Percentiles rank a stretch among this genome's conserved stretches.
Evolutionary conservation across 2,329 filamentous ascomycete genomes (phyloP).

Genomic region (Diplodia seriata): DNA sequence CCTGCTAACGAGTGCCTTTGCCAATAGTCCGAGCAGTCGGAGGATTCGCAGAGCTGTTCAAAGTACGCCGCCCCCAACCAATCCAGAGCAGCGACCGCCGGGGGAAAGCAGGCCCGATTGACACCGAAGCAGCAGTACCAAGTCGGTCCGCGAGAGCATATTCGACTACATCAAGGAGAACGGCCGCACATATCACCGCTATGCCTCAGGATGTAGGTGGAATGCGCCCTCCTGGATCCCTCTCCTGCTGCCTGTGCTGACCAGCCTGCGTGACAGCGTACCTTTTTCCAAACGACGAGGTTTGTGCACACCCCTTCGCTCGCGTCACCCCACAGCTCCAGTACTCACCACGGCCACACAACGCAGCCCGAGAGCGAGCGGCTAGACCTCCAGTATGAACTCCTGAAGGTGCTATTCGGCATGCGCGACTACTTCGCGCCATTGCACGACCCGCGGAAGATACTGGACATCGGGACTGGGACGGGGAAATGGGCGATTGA

Average conservation of each 20-base stretch:
- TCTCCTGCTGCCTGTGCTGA: not conserved
- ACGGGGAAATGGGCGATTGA: constrained; percentile 53
- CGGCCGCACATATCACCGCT: constrained; percentile 51
- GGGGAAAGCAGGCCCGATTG: constrained; percentile 13
- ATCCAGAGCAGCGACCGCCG: not conserved
- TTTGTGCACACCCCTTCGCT: constrained; percentile 35
- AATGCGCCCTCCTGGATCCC: not conserved
- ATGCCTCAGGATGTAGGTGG: constrained; percentile 48
- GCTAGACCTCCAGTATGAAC: constrained; percentile 48
- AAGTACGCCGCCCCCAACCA: constrained; percentile 7
- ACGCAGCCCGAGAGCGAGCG: constrained; percentile 48
- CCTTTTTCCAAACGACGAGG: constrained; percentile 49
- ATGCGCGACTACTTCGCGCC: constrained; percentile 49
- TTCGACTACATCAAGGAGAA: constrained; percentile 50
- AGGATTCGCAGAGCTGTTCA: constrained; percentile 12
- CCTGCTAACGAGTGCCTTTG: constrained; percentile 17
- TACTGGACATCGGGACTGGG: constrained; percentile 53
- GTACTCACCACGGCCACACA: not conserved
- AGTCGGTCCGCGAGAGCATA: constrained; percentile 50
- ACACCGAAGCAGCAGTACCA: constrained; percentile 34
- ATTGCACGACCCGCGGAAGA: constrained; percentile 45
- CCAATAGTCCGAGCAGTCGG: constrained; percentile 25
- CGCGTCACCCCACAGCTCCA: not conserved
- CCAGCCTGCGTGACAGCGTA: constrained; percentile 41
- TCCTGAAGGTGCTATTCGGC: constrained; percentile 48